These are phyloP conservation scores for Cynara cardunculus DNA, from an alignment of 129 eudicot species.

Conservation along the genomic window DNA sequence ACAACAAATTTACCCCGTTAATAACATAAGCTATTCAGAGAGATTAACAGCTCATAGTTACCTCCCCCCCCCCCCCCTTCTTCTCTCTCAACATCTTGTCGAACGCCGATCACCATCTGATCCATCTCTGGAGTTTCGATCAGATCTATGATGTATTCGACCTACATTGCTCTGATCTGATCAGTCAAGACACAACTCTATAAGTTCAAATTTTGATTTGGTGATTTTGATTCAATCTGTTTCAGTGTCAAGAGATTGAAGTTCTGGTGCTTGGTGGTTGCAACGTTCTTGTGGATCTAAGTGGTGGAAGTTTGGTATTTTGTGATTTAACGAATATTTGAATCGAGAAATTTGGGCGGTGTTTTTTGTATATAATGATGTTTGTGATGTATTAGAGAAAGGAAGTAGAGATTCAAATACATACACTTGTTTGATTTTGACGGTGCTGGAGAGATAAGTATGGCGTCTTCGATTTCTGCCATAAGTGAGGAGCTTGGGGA, in stretches of 20 bases:
- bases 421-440: slow-evolving; percentile 2
- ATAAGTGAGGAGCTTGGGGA: slow-evolving; percentile 89
- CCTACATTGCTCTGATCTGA: slow-evolving; percentile 47
- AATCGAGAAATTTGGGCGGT: slow-evolving; percentile 15
- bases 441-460: slow-evolving; percentile 14
- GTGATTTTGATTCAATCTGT: slow-evolving; percentile 9
- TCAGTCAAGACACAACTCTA: not conserved
- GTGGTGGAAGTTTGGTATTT: not conserved
- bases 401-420: not conserved
- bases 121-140: slow-evolving; percentile 18
- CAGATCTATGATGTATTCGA: slow-evolving; percentile 22
- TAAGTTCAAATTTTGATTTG: slow-evolving; percentile 15
- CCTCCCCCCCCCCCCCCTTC: not conserved
- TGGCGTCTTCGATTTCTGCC: slow-evolving; percentile 59
- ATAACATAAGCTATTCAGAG: slow-evolving; percentile 6
- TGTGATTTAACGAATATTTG: slow-evolving; percentile 10
- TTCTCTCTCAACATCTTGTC: slow-evolving; percentile 5
- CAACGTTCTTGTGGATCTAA: slow-evolving; percentile 18
- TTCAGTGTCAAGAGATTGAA: slow-evolving; percentile 1
- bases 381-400: slow-evolving; percentile 12
- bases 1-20: slow-evolving; percentile 2
- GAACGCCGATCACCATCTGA: slow-evolving; percentile 16
- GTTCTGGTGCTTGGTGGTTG: slow-evolving; percentile 1
- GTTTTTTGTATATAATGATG: slow-evolving; percentile 11
- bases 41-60: slow-evolving; percentile 8